Evolutionary conservation across 805 yeast genomes (phyloP).

Genomic region (Wickerhamiella vanderwaltii): DNA sequence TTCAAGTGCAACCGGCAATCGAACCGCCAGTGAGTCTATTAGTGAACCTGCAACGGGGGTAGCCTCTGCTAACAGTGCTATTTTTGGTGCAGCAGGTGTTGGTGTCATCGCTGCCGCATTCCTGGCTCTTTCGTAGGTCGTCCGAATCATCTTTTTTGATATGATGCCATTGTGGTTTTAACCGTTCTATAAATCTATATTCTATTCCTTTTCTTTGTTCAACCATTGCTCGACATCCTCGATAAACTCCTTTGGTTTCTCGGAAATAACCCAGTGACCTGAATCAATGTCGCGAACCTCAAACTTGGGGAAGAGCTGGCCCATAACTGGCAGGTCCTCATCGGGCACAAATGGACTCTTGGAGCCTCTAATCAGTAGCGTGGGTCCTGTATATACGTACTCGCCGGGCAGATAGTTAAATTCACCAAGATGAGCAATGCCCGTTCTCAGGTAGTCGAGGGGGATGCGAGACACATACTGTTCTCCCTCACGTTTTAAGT

Average conservation of each 20-base stretch:
- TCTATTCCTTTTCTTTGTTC: constrained; percentile 23
- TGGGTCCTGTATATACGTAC: constrained; percentile 53
- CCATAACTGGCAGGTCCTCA: constrained; percentile 61
- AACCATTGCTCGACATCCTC: constrained; percentile 51
- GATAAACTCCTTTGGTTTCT: constrained; percentile 68
- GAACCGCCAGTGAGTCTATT: background rate
- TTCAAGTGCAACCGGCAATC: background rate
- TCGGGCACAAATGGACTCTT: constrained; percentile 70
- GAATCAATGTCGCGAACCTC: constrained; percentile 62
- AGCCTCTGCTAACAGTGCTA: constrained; percentile 9
- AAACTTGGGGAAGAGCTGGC: constrained; percentile 66
- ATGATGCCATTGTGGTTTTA: background rate
- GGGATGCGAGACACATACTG: constrained; percentile 49
- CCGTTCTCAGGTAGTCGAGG: constrained; percentile 50
- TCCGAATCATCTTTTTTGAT: too few species aligned
- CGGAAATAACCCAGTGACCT: constrained; percentile 91
- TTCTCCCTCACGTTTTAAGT: constrained; percentile 38
- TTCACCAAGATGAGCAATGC: constrained; percentile 53
- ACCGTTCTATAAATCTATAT: too few species aligned
- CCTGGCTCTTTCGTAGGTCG: constrained; percentile 2
- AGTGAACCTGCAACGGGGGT: background rate
- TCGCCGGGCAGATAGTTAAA: constrained; percentile 59
- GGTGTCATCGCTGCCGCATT: constrained; percentile 9
- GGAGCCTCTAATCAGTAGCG: constrained; percentile 69
- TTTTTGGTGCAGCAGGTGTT: constrained; percentile 1